A percentile compares a stretch with the other conserved stretches of the same genome.
phyloP scores from a whole-genome alignment of 1,139 yeast genomes.

The Yamadazyma membranifaciens region DNA sequence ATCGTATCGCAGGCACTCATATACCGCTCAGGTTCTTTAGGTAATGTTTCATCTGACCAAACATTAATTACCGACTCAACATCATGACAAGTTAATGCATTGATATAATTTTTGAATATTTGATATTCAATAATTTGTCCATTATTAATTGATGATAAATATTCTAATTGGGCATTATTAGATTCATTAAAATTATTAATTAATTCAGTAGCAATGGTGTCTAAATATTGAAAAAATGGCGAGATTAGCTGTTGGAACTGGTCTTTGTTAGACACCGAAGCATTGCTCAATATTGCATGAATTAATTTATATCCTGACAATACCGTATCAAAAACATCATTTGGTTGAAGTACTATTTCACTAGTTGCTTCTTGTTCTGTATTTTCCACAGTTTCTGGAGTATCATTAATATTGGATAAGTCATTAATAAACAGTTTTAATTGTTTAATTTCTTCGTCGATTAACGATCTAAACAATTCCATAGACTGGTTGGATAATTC shows the following conservation, averaged over 20 bases:
- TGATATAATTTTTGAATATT: conserved; percentile 24
- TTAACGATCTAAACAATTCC: conserved; percentile 17
- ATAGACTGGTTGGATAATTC: conserved; percentile 20
- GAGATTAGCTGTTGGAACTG: conserved; percentile 12
- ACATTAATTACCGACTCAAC: conserved; percentile 18
- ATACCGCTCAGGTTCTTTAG: conserved; percentile 32
- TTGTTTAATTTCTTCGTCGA: conserved; percentile 23
- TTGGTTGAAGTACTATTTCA: conserved; percentile 35
- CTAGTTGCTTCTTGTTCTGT: conserved; percentile 7
- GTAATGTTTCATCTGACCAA: conserved; percentile 24
- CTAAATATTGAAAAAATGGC: conserved; percentile 21
- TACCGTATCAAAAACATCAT: conserved; percentile 38
- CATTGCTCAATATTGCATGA: conserved; percentile 31
- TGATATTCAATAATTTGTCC: conserved; percentile 25
- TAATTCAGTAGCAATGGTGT: conserved; percentile 23
- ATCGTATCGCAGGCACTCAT: conserved; percentile 44
- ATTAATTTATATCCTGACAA: conserved; percentile 29
- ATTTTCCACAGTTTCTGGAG: not conserved
- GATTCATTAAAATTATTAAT: conserved; percentile 22
- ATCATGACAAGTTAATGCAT: conserved; percentile 20
- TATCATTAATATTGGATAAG: conserved; percentile 16
- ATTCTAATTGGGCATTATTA: conserved; percentile 20
- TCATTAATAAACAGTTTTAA: conserved; percentile 30
- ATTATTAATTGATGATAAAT: conserved; percentile 25
- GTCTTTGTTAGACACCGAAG: conserved; percentile 4